These are phyloP conservation scores for Penicillium desertorum DNA, from an alignment of 495 filamentous ascomycete genomes.

Conservation along the genomic window DNA sequence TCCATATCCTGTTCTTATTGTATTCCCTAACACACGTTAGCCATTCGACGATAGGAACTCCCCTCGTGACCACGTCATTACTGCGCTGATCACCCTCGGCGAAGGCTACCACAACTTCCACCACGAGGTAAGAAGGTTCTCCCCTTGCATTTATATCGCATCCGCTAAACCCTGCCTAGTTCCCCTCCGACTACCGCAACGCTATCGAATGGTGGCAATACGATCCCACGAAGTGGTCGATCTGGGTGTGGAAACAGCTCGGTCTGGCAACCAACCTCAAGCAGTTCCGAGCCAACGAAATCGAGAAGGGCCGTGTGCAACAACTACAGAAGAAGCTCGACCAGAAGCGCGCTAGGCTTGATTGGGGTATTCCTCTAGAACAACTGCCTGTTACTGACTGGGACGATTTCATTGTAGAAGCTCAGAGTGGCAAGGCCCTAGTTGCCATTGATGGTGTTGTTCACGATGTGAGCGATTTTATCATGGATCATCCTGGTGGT, in stretches of 20 bases:
- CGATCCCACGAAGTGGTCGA: conserved; percentile 92
- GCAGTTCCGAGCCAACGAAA: conserved; percentile 89
- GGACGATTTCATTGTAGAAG: conserved; percentile 80
- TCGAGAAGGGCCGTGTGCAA: conserved; percentile 90
- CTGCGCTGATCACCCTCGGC: conserved; percentile 83
- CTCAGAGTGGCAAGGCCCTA: conserved; percentile 74
- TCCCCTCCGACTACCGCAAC: conserved; percentile 94
- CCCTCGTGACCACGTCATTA: conserved; percentile 87
- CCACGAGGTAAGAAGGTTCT: conserved; percentile 53
- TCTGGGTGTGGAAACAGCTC: conserved; percentile 84
- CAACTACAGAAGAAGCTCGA: conserved; percentile 95
- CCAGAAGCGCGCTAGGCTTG: conserved; percentile 76
- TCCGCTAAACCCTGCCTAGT: conserved; percentile 43
- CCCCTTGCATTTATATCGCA: not conserved
- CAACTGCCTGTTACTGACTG: conserved; percentile 87
- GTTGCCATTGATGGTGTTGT: conserved; percentile 84
- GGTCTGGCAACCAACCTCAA: conserved; percentile 88
- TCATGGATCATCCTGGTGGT: conserved; percentile 87
- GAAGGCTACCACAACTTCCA: conserved; percentile 98
- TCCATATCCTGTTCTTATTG: not conserved
- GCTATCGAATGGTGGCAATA: conserved; percentile 94
- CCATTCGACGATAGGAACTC: conserved; percentile 94
- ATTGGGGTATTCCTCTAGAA: conserved; percentile 88
- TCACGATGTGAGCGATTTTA: conserved; percentile 83
- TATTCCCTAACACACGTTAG: conserved; percentile 32